phyloP scores from a whole-genome alignment of 2,329 filamentous ascomycete genomes.

The Fusarium piperis region DNA sequence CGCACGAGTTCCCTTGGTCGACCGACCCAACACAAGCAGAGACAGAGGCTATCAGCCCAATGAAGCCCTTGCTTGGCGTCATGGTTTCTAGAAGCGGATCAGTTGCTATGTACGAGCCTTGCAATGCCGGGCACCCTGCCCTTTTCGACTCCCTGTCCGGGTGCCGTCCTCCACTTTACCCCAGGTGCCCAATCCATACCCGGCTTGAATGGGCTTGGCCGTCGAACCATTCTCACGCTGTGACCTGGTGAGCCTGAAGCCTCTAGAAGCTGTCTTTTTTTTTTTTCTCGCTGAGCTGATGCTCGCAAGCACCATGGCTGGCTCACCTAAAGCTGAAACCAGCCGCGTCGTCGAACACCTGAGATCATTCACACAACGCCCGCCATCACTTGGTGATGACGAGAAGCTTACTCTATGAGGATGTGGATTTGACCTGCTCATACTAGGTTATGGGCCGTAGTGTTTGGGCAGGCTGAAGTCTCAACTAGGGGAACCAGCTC shows the following conservation, averaged over 20 bases:
- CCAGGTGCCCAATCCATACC: slow-evolving; percentile 39
- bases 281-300: slow-evolving; percentile 6
- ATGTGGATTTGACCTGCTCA: neutral
- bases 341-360: slow-evolving; percentile 29
- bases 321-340: slow-evolving; percentile 45
- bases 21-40: neutral
- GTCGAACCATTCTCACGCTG: slow-evolving; percentile 39
- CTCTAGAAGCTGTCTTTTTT: slow-evolving; percentile 10
- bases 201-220: slow-evolving; percentile 24
- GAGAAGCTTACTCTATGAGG: slow-evolving; percentile 14
- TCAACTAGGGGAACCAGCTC: slow-evolving; percentile 10
- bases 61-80: slow-evolving; percentile 16
- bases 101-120: slow-evolving; percentile 16
- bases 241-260: slow-evolving; percentile 6
- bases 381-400: slow-evolving; percentile 10
- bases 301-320: slow-evolving; percentile 27
- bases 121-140: slow-evolving; percentile 32
- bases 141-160: slow-evolving; percentile 21
- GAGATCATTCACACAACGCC: slow-evolving; percentile 16
- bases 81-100: slow-evolving; percentile 38
- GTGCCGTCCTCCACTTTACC: slow-evolving; percentile 39
- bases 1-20: slow-evolving; percentile 1
- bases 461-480: slow-evolving; percentile 8
- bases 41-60: slow-evolving; percentile 4
- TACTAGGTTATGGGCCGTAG: slow-evolving; percentile 9